Percentiles rank a stretch among this genome's conserved stretches.
Evolutionary conservation across 768 basidiomycete species (phyloP).

Genomic region (Crepidotus variabilis): DNA sequence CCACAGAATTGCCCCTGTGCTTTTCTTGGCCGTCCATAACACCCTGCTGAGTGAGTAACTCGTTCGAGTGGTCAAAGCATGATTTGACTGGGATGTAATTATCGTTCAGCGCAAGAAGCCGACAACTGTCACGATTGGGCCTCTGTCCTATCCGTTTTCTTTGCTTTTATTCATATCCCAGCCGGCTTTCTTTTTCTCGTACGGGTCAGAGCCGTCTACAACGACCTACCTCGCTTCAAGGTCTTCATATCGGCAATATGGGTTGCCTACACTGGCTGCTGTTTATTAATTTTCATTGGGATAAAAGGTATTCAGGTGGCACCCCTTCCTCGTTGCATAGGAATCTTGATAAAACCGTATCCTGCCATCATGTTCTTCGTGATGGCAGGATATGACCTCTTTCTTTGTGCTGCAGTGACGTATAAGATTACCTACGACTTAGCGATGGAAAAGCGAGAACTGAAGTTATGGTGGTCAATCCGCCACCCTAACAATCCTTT

Average conservation of each 20-base stretch:
- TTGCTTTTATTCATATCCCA: constrained; percentile 7
- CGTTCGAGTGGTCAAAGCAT: not conserved
- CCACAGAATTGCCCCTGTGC: constrained; percentile 2
- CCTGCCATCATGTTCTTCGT: constrained; percentile 1
- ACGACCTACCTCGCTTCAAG: constrained; percentile 6
- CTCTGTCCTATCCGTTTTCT: not conserved
- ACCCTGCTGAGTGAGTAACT: constrained; percentile 1
- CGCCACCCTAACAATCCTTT: constrained; percentile 13
- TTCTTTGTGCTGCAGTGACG: constrained; percentile 7
- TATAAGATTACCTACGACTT: constrained; percentile 7
- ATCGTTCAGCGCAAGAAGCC: not conserved
- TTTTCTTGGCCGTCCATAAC: not conserved
- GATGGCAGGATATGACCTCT: constrained; percentile 12
- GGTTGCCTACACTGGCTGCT: constrained; percentile 9
- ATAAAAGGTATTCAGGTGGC: not conserved
- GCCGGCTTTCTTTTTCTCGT: constrained; percentile 15
- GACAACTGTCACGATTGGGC: constrained; percentile 7
- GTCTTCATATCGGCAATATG: constrained; percentile 11
- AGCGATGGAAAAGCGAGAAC: not conserved
- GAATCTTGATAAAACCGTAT: constrained; percentile 1
- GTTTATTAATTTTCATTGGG: not conserved
- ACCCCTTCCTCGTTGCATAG: constrained; percentile 5
- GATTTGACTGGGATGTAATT: too few relatives aligned
- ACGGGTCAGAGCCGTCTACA: constrained; percentile 15
- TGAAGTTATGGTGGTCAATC: constrained; percentile 8